Evolutionary conservation across 176 grass and related monocot genomes (phyloP).

Genomic region (Eragrostis curvula): DNA sequence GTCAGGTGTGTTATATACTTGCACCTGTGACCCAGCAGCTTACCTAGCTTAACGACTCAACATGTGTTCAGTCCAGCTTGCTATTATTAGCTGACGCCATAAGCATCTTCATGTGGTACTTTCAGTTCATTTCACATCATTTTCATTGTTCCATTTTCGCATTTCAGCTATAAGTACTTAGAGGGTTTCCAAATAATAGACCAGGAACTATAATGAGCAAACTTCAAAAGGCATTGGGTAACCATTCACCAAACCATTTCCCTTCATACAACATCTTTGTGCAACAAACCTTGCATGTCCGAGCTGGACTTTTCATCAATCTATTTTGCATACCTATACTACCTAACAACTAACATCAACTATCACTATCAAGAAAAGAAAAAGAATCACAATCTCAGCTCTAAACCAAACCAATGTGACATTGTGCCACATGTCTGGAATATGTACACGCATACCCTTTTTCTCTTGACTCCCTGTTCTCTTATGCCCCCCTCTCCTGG

Average conservation of each 20-base stretch:
- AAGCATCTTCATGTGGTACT: neutral
- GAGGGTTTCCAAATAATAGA: neutral
- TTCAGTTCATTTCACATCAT: slow-evolving; percentile 24
- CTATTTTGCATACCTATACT: slow-evolving; percentile 34
- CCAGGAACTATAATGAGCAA: neutral
- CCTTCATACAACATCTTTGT: slow-evolving; percentile 40
- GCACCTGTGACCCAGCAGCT: neutral
- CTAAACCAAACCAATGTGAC: slow-evolving; percentile 39
- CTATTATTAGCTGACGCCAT: neutral
- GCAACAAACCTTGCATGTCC: slow-evolving; percentile 41
- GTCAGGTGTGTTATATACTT: slow-evolving; percentile 16
- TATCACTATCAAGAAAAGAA: slow-evolving; percentile 44
- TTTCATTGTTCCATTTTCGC: neutral
- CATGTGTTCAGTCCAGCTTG: slow-evolving; percentile 1
- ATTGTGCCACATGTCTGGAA: slow-evolving; percentile 53
- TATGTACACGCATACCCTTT: slow-evolving; percentile 16
- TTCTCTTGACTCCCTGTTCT: neutral
- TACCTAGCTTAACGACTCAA: slow-evolving; percentile 3
- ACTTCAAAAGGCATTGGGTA: neutral
- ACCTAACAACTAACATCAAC: slow-evolving; percentile 14
- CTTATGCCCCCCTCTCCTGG: slow-evolving; percentile 52
- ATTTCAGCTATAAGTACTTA: neutral
- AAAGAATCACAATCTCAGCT: slow-evolving; percentile 29
- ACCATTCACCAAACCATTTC: slow-evolving; percentile 18
- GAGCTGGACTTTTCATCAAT: slow-evolving; percentile 42